Evolutionary conservation across 331 rosid species (phyloP).

Genomic region (Acacia concinna): DNA sequence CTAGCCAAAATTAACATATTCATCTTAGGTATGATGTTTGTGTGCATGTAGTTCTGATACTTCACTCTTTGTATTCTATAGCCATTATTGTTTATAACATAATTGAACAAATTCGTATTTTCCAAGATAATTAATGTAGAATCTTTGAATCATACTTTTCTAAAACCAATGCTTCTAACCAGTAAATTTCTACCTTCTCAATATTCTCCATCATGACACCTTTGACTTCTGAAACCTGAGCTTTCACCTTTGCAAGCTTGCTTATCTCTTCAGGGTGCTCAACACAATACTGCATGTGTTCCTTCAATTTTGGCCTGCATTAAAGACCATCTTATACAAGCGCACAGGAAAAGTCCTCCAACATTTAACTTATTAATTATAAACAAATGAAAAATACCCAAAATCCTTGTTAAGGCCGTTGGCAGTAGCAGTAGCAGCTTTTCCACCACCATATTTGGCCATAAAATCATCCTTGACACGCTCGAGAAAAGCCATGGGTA

Average conservation of each 20-base stretch:
- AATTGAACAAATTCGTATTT: background rate
- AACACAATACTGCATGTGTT: constrained; percentile 90
- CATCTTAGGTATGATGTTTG: background rate
- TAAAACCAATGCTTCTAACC: constrained; percentile 19
- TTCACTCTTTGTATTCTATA: background rate
- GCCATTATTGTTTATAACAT: constrained; percentile 3
- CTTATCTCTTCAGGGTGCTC: constrained; percentile 97
- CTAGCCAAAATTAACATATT: background rate
- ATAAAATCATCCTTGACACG: constrained; percentile 88
- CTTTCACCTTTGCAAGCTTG: constrained; percentile 97
- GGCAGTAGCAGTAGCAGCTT: constrained; percentile 84
- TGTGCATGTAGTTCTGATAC: background rate
- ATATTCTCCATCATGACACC: constrained; percentile 99
- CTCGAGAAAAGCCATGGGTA: constrained; percentile 90
- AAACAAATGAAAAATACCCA: constrained; percentile 57
- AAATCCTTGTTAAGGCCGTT: constrained; percentile 89
- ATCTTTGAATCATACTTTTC: background rate
- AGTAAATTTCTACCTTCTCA: constrained; percentile 64
- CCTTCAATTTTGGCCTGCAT: constrained; percentile 84
- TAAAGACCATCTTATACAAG: constrained; percentile 23
- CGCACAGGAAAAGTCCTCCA: constrained; percentile 8
- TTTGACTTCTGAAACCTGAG: constrained; percentile 97
- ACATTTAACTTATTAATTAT: constrained; percentile 2
- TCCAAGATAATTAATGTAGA: background rate
- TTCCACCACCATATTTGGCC: constrained; percentile 79